A percentile compares a stretch with the other conserved stretches of the same genome.
phyloP scores from a whole-genome alignment of 2,329 filamentous ascomycete genomes.

The Penicillium sp. region DNA sequence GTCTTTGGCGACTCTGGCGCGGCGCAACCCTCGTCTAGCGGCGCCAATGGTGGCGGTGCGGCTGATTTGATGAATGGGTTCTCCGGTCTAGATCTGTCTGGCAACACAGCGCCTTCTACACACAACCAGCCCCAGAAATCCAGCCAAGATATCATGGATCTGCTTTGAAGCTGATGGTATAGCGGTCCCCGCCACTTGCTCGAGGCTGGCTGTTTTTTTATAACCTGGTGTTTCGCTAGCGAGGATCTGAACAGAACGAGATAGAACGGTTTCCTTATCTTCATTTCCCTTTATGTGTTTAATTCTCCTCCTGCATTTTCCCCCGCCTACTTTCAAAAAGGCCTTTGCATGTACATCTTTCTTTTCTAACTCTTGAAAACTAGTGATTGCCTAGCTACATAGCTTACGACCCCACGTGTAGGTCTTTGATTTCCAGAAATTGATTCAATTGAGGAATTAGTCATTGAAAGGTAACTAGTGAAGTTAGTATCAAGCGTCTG shows the following conservation, averaged over 20 bases:
- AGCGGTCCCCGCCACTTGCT: conserved; percentile 3
- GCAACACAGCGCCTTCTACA: conserved; percentile 35
- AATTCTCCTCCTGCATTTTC: conserved; percentile 17
- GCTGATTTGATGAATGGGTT: conserved; percentile 78
- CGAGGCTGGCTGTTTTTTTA: conserved; percentile 18
- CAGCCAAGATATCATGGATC: conserved; percentile 58
- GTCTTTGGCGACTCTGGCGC: conserved; percentile 60
- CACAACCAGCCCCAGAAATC: conserved; percentile 47
- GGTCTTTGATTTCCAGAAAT: not conserved
- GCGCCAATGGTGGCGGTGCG: conserved; percentile 34
- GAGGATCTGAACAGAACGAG: conserved; percentile 25
- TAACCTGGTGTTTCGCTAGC: conserved; percentile 27
- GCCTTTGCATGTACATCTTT: conserved; percentile 23
- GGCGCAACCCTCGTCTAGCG: conserved; percentile 33
- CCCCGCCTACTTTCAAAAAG: conserved; percentile 20
- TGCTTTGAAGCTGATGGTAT: conserved; percentile 47
- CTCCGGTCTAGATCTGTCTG: conserved; percentile 73
- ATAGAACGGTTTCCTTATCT: conserved; percentile 24
- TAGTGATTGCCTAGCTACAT: not conserved
- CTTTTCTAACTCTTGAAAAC: conserved; percentile 5
- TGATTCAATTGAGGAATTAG: not conserved
- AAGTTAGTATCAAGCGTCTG: not conserved
- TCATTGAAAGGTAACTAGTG: not conserved
- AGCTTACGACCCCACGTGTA: not conserved
- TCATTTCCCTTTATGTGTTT: conserved; percentile 18